Evolutionary conservation across 768 basidiomycete species (phyloP).

Genomic region (Pulveroboletus sp.): DNA sequence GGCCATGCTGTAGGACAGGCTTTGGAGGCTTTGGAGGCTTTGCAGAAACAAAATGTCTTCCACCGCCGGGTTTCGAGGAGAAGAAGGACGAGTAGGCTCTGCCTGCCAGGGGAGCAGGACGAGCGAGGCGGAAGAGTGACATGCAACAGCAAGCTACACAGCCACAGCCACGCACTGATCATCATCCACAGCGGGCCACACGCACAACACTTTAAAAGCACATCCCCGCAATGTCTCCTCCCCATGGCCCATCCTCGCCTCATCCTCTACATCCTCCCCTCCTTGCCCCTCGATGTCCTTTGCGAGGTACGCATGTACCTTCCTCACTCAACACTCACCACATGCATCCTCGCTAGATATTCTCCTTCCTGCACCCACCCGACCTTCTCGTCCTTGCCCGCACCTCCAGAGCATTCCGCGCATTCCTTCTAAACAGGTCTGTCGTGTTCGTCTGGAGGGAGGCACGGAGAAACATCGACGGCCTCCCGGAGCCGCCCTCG

Average conservation of each 20-base stretch:
- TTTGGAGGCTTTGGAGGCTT: conserved; percentile 70
- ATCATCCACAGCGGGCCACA: not conserved
- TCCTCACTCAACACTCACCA: not conserved
- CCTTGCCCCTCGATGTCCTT: conserved; percentile 30
- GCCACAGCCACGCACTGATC: not conserved
- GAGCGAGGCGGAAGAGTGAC: conserved; percentile 52
- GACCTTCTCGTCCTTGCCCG: conserved; percentile 47
- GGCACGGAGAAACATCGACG: conserved; percentile 35
- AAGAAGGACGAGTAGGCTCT: conserved; percentile 78
- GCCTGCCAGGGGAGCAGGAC: conserved; percentile 43
- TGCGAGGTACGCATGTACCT: conserved; percentile 17
- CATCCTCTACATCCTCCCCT: conserved; percentile 31
- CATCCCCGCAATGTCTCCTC: not conserved
- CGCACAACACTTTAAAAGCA: no score
- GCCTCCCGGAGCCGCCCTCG: conserved; percentile 44
- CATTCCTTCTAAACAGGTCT: conserved; percentile 35
- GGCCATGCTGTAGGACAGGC: conserved; percentile 36
- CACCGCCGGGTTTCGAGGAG: conserved; percentile 74
- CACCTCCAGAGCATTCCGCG: conserved; percentile 39
- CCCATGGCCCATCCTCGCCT: conserved; percentile 7
- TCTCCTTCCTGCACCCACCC: conserved; percentile 40
- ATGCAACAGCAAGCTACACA: conserved; percentile 30
- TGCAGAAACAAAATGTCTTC: conserved; percentile 69
- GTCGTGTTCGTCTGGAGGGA: conserved; percentile 31
- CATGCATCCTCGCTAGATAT: conserved; percentile 34